Conservation (phyloP, 1,139 yeast species). For the Debaryomyces psychrophilus region DNA sequence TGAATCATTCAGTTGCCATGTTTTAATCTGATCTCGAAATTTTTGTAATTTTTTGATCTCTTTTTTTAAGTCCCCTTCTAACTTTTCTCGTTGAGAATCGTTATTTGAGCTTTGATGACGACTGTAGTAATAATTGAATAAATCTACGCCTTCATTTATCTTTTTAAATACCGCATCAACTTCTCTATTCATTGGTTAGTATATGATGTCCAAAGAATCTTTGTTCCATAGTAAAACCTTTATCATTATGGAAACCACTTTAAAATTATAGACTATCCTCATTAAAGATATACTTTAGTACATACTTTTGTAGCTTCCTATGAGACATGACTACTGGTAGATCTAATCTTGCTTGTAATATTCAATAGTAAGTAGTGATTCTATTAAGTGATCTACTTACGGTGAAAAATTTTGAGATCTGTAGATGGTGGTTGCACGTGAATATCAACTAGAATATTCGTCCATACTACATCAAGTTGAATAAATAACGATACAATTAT, state of each 20-base stretch:
- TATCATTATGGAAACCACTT: not conserved
- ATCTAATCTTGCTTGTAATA: not conserved
- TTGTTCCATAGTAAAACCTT: not conserved
- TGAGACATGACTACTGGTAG: constrained; percentile 33
- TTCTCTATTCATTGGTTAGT: constrained; percentile 49
- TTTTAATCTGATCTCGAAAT: constrained; percentile 91
- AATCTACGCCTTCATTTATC: constrained; percentile 89
- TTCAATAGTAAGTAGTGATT: constrained; percentile 1
- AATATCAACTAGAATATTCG: not conserved
- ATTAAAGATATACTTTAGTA: constrained; percentile 9
- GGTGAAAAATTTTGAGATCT: constrained; percentile 9
- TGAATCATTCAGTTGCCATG: constrained; percentile 66
- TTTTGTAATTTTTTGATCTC: constrained; percentile 95
- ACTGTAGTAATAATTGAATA: constrained; percentile 59
- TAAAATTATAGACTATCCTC: not conserved
- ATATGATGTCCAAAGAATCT: not conserved
- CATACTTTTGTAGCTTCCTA: constrained; percentile 54
- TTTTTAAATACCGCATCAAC: constrained; percentile 95
- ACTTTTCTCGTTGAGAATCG: constrained; percentile 92
- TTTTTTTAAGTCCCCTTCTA: constrained; percentile 90
- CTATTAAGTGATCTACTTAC: constrained; percentile 5
- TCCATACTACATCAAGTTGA: not conserved
- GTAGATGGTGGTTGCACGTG: constrained; percentile 8
- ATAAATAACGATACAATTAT: not conserved
- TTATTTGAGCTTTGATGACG: constrained; percentile 54